phyloP scores from a whole-genome alignment of 495 filamentous ascomycete genomes.

The Choiromyces venosus region DNA sequence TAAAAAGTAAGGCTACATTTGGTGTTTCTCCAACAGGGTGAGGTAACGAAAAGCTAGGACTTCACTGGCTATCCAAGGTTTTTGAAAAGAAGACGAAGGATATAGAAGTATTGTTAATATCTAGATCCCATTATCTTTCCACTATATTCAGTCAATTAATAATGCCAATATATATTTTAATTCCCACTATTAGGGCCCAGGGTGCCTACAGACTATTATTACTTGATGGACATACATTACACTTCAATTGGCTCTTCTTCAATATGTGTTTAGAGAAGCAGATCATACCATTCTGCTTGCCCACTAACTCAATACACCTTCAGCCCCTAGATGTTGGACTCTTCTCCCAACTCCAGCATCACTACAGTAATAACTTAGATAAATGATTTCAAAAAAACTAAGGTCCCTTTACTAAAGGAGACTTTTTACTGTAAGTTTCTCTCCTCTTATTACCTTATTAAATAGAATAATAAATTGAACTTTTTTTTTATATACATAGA shows the following conservation, averaged over 20 bases:
- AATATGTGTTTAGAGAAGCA: neutral
- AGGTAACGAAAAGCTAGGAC: constrained; percentile 8
- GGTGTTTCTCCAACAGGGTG: constrained; percentile 7
- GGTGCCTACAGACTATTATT: neutral
- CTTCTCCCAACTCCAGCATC: neutral
- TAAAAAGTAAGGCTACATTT: neutral
- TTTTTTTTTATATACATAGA: neutral
- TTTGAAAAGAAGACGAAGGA: neutral
- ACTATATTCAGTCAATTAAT: neutral
- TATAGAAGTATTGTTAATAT: neutral
- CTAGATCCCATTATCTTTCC: neutral
- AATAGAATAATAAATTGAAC: neutral
- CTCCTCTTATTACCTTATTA: neutral
- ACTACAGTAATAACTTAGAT: neutral
- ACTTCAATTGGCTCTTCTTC: neutral
- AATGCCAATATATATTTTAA: neutral
- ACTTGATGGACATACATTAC: neutral
- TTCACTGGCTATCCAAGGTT: constrained; percentile 11
- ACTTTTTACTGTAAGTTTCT: neutral
- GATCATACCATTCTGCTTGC: neutral
- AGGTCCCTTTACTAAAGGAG: neutral
- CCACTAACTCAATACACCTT: neutral
- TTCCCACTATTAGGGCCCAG: neutral
- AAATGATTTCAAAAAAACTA: neutral
- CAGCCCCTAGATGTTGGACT: neutral